A percentile compares a stretch with the other conserved stretches of the same genome.
Evolutionary conservation across 257 asterid genomes (phyloP).

Genomic region (Solanum verrucosum): DNA sequence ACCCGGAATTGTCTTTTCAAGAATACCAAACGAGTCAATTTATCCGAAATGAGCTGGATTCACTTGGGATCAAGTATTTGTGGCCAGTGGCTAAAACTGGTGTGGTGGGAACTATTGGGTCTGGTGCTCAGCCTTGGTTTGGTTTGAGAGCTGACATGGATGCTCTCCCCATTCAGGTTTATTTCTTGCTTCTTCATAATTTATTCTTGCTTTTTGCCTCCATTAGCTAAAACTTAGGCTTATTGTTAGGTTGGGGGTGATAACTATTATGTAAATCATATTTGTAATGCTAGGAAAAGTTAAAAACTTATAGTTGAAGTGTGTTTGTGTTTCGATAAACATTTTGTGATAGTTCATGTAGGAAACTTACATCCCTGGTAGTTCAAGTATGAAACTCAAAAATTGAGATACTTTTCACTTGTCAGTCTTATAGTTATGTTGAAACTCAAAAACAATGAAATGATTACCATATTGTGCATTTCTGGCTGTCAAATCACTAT

Average conservation of each 20-base stretch:
- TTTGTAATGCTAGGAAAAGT: not conserved
- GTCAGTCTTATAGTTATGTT: not conserved
- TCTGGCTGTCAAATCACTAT: not conserved
- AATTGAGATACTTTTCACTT: too few relatives aligned
- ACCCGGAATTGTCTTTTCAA: conserved; percentile 69
- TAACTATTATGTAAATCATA: not conserved
- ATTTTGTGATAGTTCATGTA: not conserved
- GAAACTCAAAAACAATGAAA: not conserved
- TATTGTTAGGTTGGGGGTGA: not conserved
- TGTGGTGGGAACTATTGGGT: conserved; percentile 63
- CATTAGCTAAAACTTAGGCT: not conserved
- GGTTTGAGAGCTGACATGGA: conserved; percentile 94
- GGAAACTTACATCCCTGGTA: too few relatives aligned
- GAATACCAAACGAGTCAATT: conserved; percentile 69
- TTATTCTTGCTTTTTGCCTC: not conserved
- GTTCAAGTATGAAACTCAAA: not conserved
- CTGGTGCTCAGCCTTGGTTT: conserved; percentile 62
- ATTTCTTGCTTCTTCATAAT: not conserved
- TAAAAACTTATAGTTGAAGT: too few relatives aligned
- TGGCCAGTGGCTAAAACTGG: conserved; percentile 90
- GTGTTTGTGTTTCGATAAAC: not conserved
- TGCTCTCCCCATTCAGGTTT: conserved; percentile 83
- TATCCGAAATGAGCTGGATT: conserved; percentile 66
- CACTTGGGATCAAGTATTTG: conserved; percentile 47
- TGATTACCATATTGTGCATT: not conserved